Evolutionary conservation across 2,329 filamentous ascomycete species (phyloP), one percentile per base, ranked within the genome.

Genomic region (Pseudodiploospora longispora): DNA sequence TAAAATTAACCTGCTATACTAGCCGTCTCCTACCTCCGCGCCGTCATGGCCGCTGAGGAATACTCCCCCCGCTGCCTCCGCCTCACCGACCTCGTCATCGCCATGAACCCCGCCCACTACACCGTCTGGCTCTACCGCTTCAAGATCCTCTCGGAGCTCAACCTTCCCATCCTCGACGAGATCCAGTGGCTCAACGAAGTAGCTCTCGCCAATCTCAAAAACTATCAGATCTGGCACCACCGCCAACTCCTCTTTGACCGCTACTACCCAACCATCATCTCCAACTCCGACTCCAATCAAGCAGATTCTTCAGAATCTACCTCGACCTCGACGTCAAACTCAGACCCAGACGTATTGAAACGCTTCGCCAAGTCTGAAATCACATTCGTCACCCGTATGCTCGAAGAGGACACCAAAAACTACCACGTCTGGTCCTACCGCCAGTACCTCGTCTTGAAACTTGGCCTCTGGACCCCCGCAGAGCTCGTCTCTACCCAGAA

Each of bases 371-470:
- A 71, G 4, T 78, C 76, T 4, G 93, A 98, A 67, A 72, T 75
- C 19, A 73, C 72, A 10, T 97, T 97, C 62, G 76, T 96, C 47
- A 76, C 74, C 47, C 66, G 74, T 38, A 97, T 98, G 78, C 82
- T 98, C 43, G 76, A 75, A 35, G 76, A 85, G 55, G 93, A 98
- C 62, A 80, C 85, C 40, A 98, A 98, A 69, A 98, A 98, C 70
- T 97, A 98, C 63, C 93, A 98, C 62, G 93, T 97, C 39, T 98
- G 93, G 93, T 88, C 83, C 44, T 98, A 97, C 69, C 77, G 93
- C 47, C 88, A 95, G 62, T 81, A 78, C 58, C 64, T 83, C 19
- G 76, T 82, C 35, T 67, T 69, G 41, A 80, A 78, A 58, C 65
- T 85, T 73, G 83, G 80, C 61, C 84, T 68, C 72, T 95, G 64